A percentile compares a stretch with the other conserved stretches of the same genome.
Conservation (phyloP, 768 basidiomycete genomes). For the Kwoniella bestiolae region DNA sequence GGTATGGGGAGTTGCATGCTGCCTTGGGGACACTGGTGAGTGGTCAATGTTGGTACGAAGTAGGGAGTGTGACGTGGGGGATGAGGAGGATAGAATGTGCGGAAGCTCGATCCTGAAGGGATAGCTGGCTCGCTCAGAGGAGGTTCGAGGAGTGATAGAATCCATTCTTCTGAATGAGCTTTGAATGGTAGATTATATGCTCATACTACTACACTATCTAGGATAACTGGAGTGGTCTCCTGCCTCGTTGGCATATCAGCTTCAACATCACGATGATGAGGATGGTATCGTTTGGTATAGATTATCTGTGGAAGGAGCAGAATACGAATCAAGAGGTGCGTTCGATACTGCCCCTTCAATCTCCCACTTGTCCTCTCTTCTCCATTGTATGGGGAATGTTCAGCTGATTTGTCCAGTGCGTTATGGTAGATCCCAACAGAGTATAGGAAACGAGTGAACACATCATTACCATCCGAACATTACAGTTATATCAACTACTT, state of each 20-base stretch:
- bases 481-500: constrained; percentile 78
- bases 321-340: constrained; percentile 7
- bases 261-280: constrained; percentile 98
- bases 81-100: too few species aligned
- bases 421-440: constrained; percentile 21
- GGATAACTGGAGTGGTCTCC: constrained; percentile 64
- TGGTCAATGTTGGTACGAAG: too few species aligned
- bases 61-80: too few species aligned
- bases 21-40: constrained; percentile 69
- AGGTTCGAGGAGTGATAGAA: too few species aligned
- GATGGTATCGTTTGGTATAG: constrained; percentile 89
- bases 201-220: too few species aligned
- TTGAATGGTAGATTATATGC: not conserved
- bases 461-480: constrained; percentile 64
- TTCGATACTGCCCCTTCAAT: too few species aligned
- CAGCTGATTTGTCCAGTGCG: not conserved
- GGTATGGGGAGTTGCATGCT: constrained; percentile 65
- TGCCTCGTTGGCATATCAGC: constrained; percentile 88
- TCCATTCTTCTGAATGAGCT: not conserved
- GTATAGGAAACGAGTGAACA: constrained; percentile 68
- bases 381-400: not conserved
- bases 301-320: constrained; percentile 77
- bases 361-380: too few species aligned
- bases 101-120: too few species aligned
- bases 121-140: constrained; percentile 4